Evolutionary conservation across 805 yeast genomes (phyloP).

Genomic region (Hanseniaspora clermontiae): DNA sequence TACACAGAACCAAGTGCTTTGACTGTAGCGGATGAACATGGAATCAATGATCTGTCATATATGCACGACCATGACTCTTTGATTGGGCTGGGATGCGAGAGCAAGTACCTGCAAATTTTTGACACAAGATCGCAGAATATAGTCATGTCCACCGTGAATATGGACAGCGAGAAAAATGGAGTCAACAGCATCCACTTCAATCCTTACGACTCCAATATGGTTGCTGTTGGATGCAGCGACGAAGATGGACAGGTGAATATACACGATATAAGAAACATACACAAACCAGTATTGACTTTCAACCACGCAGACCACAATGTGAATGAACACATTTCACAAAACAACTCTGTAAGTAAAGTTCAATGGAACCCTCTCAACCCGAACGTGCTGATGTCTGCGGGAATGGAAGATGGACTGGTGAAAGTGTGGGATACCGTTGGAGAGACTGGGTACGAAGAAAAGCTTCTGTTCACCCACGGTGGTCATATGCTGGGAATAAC

Average conservation of each 20-base stretch:
- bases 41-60: constrained; percentile 68
- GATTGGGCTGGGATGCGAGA: constrained; percentile 59
- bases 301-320: constrained; percentile 29
- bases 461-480: constrained; percentile 52
- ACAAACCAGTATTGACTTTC: constrained; percentile 24
- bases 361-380: constrained; percentile 58
- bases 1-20: constrained; percentile 18
- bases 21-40: constrained; percentile 29
- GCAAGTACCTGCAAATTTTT: constrained; percentile 35
- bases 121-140: constrained; percentile 36
- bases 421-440: constrained; percentile 45
- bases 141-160: constrained; percentile 12
- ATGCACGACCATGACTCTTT: constrained; percentile 46
- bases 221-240: constrained; percentile 55
- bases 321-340: not conserved
- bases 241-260: constrained; percentile 37
- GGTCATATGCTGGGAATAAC: constrained; percentile 84
- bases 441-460: constrained; percentile 16
- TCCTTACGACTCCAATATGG: constrained; percentile 39
- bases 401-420: constrained; percentile 52
- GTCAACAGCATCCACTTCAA: constrained; percentile 52
- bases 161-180: constrained; percentile 26
- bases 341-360: constrained; percentile 46
- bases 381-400: constrained; percentile 49
- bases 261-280: constrained; percentile 52